phyloP scores from a whole-genome alignment of 2,329 filamentous ascomycete genomes.

The Paramyrothecium sp. region DNA sequence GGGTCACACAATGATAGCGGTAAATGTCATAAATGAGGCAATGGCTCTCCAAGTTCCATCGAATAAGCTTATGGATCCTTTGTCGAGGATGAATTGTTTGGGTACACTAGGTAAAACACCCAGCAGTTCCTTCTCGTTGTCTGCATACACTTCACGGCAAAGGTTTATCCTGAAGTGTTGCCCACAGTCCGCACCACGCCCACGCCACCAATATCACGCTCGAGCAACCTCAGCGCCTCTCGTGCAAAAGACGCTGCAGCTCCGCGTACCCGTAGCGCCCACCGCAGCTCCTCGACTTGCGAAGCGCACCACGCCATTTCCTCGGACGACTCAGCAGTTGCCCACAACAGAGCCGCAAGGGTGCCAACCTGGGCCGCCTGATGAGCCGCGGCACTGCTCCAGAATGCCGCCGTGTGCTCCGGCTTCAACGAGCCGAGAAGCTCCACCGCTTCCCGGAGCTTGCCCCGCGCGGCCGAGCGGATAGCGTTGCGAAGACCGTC shows the following conservation, averaged over 20 bases:
- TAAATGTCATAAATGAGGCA: too few species aligned
- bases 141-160: too few species aligned
- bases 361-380: slow-evolving; percentile 41
- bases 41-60: too few species aligned
- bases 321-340: slow-evolving; percentile 31
- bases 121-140: too few species aligned
- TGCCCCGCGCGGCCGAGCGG: slow-evolving; percentile 35
- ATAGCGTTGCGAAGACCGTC: slow-evolving; percentile 26
- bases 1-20: too few species aligned
- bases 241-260: slow-evolving; percentile 36
- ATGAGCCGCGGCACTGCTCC: slow-evolving; percentile 42
- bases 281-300: slow-evolving; percentile 37
- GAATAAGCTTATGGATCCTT: too few species aligned
- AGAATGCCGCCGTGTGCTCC: slow-evolving; percentile 43
- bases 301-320: slow-evolving; percentile 38
- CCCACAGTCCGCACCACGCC: slow-evolving; percentile 15
- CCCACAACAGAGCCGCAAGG: slow-evolving; percentile 39
- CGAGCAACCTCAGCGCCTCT: slow-evolving; percentile 36
- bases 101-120: too few species aligned
- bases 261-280: slow-evolving; percentile 38
- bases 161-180: too few species aligned
- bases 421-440: slow-evolving; percentile 40
- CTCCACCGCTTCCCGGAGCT: slow-evolving; percentile 37
- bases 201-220: slow-evolving; percentile 28
- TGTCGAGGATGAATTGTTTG: too few species aligned